Conservation (phyloP, 305 asterid genomes). For the Caryopteris hybrid region DNA sequence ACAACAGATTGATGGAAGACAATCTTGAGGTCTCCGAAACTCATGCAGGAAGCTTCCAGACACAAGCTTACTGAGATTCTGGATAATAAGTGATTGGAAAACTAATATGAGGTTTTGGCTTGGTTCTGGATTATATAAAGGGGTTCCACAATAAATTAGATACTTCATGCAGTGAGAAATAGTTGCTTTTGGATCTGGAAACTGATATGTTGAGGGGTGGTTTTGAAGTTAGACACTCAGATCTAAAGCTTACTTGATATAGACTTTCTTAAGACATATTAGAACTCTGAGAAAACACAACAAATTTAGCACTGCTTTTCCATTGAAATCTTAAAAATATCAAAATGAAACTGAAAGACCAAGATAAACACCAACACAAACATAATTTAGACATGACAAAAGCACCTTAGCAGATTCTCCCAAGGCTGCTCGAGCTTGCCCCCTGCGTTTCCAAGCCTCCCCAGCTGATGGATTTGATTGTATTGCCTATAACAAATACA, state of each 20-base stretch:
- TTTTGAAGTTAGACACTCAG: neutral
- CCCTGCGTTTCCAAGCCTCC: constrained; percentile 99
- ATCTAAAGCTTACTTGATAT: neutral
- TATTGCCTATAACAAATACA: constrained; percentile 63
- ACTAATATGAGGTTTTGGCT: neutral
- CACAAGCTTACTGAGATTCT: neutral
- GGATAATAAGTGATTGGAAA: neutral
- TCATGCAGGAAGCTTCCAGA: neutral
- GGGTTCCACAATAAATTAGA: neutral
- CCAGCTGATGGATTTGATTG: constrained; percentile 91
- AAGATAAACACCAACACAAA: neutral
- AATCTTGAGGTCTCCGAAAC: neutral
- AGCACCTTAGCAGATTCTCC: constrained; percentile 94
- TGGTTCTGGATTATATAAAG: neutral
- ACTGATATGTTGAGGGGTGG: neutral
- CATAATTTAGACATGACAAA: constrained; percentile 15
- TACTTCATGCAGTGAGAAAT: neutral
- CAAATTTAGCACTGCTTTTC: constrained; percentile 6
- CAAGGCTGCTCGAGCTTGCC: constrained; percentile 98
- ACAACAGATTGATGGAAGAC: neutral
- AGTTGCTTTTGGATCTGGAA: neutral
- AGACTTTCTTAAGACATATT: neutral
- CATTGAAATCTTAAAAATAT: constrained; percentile 1
- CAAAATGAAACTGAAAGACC: constrained; percentile 15
- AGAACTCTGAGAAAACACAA: constrained; percentile 2